A percentile compares a stretch with the other conserved stretches of the same genome.
Conservation (phyloP, 2,329 filamentous ascomycete genomes). For the Phialocephala subalpina region DNA sequence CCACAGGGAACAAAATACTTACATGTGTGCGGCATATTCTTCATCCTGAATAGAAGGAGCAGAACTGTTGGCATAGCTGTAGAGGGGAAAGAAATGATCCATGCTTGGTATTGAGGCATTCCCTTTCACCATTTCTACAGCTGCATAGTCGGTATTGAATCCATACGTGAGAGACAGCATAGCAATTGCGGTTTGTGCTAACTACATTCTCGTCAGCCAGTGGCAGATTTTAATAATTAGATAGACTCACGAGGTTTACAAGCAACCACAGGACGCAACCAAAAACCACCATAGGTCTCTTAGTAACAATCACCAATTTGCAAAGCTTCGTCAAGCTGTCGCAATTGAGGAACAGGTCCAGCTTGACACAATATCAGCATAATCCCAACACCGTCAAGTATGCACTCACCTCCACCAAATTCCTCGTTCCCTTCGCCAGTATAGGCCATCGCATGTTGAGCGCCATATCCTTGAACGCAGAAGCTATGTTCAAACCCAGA, state of each 20-base stretch:
- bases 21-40: slow-evolving; percentile 53
- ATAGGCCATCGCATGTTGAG: slow-evolving; percentile 56
- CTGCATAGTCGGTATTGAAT: slow-evolving; percentile 48
- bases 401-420: slow-evolving; percentile 48
- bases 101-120: slow-evolving; percentile 49
- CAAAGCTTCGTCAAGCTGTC: slow-evolving; percentile 44
- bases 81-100: slow-evolving; percentile 44
- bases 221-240: not conserved
- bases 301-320: slow-evolving; percentile 41
- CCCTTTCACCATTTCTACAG: slow-evolving; percentile 45
- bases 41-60: slow-evolving; percentile 42
- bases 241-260: slow-evolving; percentile 43
- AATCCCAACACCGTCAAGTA: slow-evolving; percentile 5
- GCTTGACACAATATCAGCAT: slow-evolving; percentile 28
- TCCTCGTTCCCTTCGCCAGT: slow-evolving; percentile 47
- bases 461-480: slow-evolving; percentile 53
- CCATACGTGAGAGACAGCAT: slow-evolving; percentile 53
- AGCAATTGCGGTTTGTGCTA: slow-evolving; percentile 52
- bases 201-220: slow-evolving; percentile 38
- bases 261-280: slow-evolving; percentile 43
- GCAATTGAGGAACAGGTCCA: slow-evolving; percentile 44
- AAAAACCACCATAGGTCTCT: slow-evolving; percentile 40
- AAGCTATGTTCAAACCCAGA: slow-evolving; percentile 52
- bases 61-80: slow-evolving; percentile 31
- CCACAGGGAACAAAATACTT: slow-evolving; percentile 9